Conservation (phyloP, 2,329 filamentous ascomycete species). For the Cladophialophora bantiana region DNA sequence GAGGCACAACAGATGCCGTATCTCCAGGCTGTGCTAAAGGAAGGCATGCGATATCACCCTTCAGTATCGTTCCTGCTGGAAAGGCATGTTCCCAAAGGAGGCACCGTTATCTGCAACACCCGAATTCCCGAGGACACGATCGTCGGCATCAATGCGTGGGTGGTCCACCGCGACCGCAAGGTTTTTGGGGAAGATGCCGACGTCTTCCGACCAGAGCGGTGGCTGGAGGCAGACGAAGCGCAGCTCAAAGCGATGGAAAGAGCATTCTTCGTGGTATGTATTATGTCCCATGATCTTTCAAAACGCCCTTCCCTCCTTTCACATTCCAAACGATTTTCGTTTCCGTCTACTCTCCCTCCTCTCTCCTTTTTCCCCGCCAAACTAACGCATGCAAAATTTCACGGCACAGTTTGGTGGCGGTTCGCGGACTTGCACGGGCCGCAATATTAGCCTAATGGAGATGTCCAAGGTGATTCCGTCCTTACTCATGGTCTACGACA, state of each 20-base stretch:
- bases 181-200: conserved; percentile 35
- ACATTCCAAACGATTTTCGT: not conserved
- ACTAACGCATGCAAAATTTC: not conserved
- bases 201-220: conserved; percentile 25
- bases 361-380: too few species aligned
- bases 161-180: conserved; percentile 37
- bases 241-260: conserved; percentile 43
- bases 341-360: not conserved
- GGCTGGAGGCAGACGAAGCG: conserved; percentile 31
- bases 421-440: conserved; percentile 49
- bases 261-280: conserved; percentile 33
- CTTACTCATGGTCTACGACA: conserved; percentile 35
- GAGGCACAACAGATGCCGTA: conserved; percentile 39
- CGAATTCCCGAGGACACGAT: conserved; percentile 16
- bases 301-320: not conserved
- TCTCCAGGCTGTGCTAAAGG: conserved; percentile 18
- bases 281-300: conserved; percentile 46
- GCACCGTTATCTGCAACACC: conserved; percentile 25
- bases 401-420: conserved; percentile 60
- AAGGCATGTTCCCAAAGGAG: conserved; percentile 34
- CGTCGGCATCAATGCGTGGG: conserved; percentile 37
- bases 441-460: conserved; percentile 41
- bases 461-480: conserved; percentile 39
- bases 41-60: conserved; percentile 30
- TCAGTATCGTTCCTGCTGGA: conserved; percentile 38